These are phyloP conservation scores for Amauroascus verrucosus DNA, from an alignment of 2,329 filamentous ascomycete genomes.

Conservation along the genomic window DNA sequence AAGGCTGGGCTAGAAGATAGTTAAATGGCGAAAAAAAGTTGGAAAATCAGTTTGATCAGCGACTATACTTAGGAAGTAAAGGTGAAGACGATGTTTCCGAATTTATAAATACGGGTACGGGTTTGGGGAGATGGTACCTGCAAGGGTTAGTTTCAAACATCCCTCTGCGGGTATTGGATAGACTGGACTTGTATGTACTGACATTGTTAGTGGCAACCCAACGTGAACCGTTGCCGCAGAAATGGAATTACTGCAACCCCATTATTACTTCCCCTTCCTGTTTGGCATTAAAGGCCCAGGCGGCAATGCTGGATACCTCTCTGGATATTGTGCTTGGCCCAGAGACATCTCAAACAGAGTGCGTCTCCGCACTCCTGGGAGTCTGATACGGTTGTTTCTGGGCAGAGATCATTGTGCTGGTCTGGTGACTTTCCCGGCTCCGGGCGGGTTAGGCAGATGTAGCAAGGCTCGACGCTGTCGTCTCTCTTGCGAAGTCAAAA, in stretches of 20 bases:
- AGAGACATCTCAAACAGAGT: constrained; percentile 2
- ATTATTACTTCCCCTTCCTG: not conserved
- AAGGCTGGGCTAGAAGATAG: not conserved
- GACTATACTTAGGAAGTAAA: not conserved
- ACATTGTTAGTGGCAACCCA: not conserved
- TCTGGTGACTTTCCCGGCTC: not conserved
- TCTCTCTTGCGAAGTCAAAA: no score
- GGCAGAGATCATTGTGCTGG: not conserved
- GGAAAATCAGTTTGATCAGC: not conserved
- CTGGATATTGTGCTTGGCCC: not conserved
- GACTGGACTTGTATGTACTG: not conserved
- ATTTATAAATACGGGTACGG: not conserved
- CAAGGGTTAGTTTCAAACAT: constrained; percentile 12
- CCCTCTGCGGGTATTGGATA: not conserved
- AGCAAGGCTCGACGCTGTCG: no score
- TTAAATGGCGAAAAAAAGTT: not conserved
- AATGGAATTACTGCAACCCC: not conserved
- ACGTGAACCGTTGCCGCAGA: not conserved
- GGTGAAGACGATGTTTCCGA: not conserved
- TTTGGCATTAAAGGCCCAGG: not conserved
- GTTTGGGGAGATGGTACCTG: not conserved
- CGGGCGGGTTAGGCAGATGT: no score
- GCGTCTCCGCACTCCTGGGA: constrained; percentile 8
- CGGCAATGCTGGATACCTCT: not conserved
- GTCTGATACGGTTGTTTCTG: not conserved